Conservation (phyloP, 176 grass and related monocot genomes). For the Guadua angustifolia region DNA sequence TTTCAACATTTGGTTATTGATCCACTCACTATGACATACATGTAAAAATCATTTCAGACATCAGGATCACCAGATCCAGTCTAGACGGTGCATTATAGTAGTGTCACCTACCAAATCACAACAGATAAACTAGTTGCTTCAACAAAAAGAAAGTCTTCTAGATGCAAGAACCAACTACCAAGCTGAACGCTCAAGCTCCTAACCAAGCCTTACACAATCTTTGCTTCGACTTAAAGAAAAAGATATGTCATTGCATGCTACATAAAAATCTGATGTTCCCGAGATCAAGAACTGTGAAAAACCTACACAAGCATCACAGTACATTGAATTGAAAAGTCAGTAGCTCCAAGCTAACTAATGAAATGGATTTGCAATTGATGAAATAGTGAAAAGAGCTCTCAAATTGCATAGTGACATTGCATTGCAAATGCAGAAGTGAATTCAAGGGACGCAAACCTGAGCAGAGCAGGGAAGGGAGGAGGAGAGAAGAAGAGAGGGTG, state of each 20-base stretch:
- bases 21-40: neutral
- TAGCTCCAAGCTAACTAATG: neutral
- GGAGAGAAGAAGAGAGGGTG: slow-evolving; percentile 32
- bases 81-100: slow-evolving; percentile 2
- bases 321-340: neutral
- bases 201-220: slow-evolving; percentile 31
- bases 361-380: neutral
- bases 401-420: neutral
- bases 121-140: slow-evolving; percentile 33
- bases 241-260: neutral
- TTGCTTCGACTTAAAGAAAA: slow-evolving; percentile 51
- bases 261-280: neutral
- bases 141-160: slow-evolving; percentile 29
- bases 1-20: neutral
- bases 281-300: neutral
- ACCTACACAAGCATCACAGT: neutral
- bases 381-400: neutral
- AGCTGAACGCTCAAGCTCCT: neutral
- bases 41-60: neutral
- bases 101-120: slow-evolving; percentile 45
- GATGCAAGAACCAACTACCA: slow-evolving; percentile 27
- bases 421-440: slow-evolving; percentile 23
- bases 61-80: slow-evolving; percentile 28
- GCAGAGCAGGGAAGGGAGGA: slow-evolving; percentile 29
- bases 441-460: slow-evolving; percentile 49